These are phyloP conservation scores for Cercospora janseana DNA, from an alignment of 2,329 filamentous ascomycete species.

Conservation along the genomic window DNA sequence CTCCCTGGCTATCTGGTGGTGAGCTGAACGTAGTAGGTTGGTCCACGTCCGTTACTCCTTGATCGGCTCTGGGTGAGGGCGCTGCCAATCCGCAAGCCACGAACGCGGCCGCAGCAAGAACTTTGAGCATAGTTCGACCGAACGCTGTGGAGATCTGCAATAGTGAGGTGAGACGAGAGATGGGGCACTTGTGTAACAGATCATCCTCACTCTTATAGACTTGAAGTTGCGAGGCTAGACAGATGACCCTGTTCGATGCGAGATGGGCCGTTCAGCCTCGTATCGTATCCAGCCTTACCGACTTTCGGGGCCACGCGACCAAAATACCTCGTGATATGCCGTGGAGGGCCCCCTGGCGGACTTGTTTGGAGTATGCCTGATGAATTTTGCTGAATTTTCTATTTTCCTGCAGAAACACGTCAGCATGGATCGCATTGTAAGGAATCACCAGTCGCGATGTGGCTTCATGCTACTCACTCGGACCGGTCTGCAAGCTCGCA, in stretches of 20 bases:
- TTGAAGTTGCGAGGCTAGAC: not conserved
- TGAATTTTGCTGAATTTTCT: not conserved
- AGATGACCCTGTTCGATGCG: not conserved
- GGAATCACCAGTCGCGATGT: too few species aligned
- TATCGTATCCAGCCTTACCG: not conserved
- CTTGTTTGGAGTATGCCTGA: not conserved
- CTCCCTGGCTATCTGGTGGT: too few species aligned
- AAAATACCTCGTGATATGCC: not conserved
- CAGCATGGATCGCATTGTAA: slow-evolving; percentile 1
- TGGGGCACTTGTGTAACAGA: not conserved
- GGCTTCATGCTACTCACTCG: too few species aligned
- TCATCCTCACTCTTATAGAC: not conserved
- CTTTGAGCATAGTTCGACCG: not conserved
- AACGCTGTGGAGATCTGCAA: not conserved
- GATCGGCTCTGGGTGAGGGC: not conserved
- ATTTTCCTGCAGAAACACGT: slow-evolving; percentile 1
- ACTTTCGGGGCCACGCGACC: not conserved
- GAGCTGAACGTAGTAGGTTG: too few species aligned
- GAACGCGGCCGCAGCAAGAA: not conserved
- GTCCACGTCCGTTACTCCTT: too few species aligned
- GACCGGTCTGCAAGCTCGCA: too few species aligned
- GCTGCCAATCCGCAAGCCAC: not conserved
- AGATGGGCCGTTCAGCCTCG: not conserved
- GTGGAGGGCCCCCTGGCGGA: not conserved
- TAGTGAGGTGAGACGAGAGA: not conserved